Percentiles rank a stretch among this genome's conserved stretches.
phyloP scores from a whole-genome alignment of 306 rosid species.

The Cyclanthera cordifolia region DNA sequence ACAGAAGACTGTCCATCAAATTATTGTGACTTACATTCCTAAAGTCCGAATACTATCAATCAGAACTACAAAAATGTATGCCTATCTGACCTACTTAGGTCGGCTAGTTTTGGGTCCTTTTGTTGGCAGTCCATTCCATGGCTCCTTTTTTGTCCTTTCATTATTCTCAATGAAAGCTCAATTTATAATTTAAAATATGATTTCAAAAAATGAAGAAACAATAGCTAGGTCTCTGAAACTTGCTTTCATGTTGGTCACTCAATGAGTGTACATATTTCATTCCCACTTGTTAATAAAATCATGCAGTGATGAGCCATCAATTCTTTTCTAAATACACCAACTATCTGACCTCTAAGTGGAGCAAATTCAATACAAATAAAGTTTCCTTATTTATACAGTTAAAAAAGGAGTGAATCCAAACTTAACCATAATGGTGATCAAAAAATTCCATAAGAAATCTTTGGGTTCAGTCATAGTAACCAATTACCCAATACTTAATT shows the following conservation, averaged over 20 bases:
- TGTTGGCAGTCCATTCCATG: not conserved
- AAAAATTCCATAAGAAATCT: too few relatives aligned
- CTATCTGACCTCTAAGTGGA: not conserved
- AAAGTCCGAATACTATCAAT: not conserved
- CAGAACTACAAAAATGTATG: not conserved
- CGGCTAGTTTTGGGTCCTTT: not conserved
- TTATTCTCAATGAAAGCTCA: not conserved
- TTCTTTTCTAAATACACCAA: not conserved
- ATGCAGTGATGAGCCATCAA: not conserved
- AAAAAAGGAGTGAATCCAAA: too few relatives aligned
- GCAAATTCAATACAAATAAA: not conserved
- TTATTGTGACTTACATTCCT: not conserved
- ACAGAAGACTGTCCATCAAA: not conserved
- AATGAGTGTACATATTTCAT: not conserved
- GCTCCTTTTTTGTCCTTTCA: not conserved
- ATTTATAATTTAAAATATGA: not conserved
- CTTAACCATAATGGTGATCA: too few relatives aligned
- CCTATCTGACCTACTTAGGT: not conserved
- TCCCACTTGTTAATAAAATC: not conserved
- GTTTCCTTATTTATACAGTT: not conserved
- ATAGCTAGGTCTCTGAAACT: not conserved
- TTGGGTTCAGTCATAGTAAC: too few relatives aligned
- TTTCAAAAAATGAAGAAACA: not conserved
- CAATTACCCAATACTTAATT: too few relatives aligned
- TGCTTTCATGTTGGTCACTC: not conserved